Conservation (phyloP, 768 basidiomycete genomes). For the Pisolithus albus region DNA sequence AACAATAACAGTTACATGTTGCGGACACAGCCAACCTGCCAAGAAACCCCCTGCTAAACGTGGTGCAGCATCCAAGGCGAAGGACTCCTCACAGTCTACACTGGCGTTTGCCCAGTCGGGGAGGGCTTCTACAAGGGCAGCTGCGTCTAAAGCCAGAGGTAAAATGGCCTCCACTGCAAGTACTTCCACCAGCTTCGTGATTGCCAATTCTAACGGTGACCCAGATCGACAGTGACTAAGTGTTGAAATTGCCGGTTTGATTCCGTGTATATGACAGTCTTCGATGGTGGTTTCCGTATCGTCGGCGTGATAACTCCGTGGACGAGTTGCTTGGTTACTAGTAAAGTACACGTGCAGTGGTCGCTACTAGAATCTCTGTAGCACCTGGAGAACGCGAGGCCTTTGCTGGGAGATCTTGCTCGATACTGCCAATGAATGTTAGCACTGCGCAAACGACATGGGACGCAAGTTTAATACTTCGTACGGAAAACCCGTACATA, state of each 20-base stretch:
- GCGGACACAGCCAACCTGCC: conserved; percentile 25
- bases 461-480: too few species aligned
- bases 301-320: too few species aligned
- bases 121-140: conserved; percentile 52
- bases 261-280: not conserved
- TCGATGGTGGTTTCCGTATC: too few species aligned
- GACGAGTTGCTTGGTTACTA: too few species aligned
- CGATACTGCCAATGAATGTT: too few species aligned
- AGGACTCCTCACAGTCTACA: conserved; percentile 32
- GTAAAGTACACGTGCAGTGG: too few species aligned
- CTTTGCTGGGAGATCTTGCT: too few species aligned
- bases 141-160: conserved; percentile 60
- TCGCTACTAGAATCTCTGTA: too few species aligned
- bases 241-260: not conserved
- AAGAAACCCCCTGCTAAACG: conserved; percentile 55
- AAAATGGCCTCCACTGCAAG: conserved; percentile 47
- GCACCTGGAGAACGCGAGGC: too few species aligned
- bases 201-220: conserved; percentile 1
- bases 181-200: conserved; percentile 1
- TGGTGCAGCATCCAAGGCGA: conserved; percentile 30
- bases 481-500: too few species aligned
- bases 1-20: conserved; percentile 19
- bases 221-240: conserved; percentile 26
- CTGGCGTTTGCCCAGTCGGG: conserved; percentile 59
- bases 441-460: too few species aligned